A percentile compares a stretch with the other conserved stretches of the same genome.
Evolutionary conservation across 257 asterid genomes (phyloP).

Genomic region (Gentiana dahurica): DNA sequence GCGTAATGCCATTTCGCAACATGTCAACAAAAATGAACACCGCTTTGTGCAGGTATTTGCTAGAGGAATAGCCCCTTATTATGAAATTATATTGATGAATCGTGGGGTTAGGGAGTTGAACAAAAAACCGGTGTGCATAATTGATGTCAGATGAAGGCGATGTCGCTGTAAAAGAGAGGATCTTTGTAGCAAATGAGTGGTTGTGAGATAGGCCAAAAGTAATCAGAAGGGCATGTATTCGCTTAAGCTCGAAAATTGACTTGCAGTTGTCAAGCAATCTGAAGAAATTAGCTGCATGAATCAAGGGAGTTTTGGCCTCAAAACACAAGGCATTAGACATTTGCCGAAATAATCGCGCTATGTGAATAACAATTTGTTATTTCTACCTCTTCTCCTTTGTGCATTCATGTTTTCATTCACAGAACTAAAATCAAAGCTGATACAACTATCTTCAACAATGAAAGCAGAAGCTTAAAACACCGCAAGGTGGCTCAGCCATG

Average conservation of each 20-base stretch:
- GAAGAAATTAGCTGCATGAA: not conserved
- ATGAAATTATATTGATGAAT: slow-evolving; percentile 43
- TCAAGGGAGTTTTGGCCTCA: no score
- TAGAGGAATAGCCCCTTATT: slow-evolving; percentile 42
- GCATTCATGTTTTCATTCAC: no score
- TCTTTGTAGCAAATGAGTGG: slow-evolving; percentile 30
- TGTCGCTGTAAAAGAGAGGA: slow-evolving; percentile 39
- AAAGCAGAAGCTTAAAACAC: no score
- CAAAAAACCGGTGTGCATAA: slow-evolving; percentile 39
- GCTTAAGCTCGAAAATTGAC: slow-evolving; percentile 35
- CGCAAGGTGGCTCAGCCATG: no score
- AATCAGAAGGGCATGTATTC: slow-evolving; percentile 42
- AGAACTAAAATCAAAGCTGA: no score
- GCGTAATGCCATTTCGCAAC: slow-evolving; percentile 29
- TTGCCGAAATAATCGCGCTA: not conserved
- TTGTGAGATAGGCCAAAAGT: slow-evolving; percentile 33
- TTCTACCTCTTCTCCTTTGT: no score
- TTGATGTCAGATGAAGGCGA: slow-evolving; percentile 20
- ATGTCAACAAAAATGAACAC: slow-evolving; percentile 28
- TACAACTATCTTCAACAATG: no score
- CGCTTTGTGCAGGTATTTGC: slow-evolving; percentile 36
- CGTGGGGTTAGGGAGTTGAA: slow-evolving; percentile 32
- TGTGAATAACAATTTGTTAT: no score
- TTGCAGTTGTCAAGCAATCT: slow-evolving; percentile 28
- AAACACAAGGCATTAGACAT: not conserved